Evolutionary conservation across 192 early-diverging fungal genomes (phyloP).

Genomic region (Linnemannia schmuckeri): DNA sequence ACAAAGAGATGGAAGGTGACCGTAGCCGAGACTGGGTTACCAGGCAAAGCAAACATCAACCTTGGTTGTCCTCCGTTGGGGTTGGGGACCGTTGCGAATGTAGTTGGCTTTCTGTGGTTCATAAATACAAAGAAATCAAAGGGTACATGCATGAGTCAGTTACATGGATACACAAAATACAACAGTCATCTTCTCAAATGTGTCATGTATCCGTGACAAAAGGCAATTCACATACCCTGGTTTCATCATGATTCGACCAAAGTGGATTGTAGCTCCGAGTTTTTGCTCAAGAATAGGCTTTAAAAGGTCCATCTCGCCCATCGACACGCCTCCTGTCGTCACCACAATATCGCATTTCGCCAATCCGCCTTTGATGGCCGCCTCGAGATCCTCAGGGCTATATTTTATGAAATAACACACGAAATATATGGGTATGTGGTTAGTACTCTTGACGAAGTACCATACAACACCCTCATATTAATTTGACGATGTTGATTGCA

Average conservation of each 20-base stretch:
- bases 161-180: neutral
- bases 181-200: neutral
- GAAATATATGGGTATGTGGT: neutral
- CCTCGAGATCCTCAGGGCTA: constrained; percentile 69
- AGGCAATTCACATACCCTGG: constrained; percentile 73
- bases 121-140: neutral
- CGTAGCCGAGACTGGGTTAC: constrained; percentile 93
- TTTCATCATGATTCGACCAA: constrained; percentile 94
- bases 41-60: constrained; percentile 91
- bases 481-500: neutral
- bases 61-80: constrained; percentile 55
- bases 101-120: constrained; percentile 85
- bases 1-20: constrained; percentile 94
- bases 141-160: neutral
- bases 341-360: constrained; percentile 81
- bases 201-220: neutral
- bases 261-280: constrained; percentile 83
- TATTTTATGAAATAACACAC: neutral
- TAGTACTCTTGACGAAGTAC: neutral
- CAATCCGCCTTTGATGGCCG: constrained; percentile 60
- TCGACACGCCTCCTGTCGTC: constrained; percentile 96
- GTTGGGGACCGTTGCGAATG: constrained; percentile 83
- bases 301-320: constrained; percentile 96
- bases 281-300: constrained; percentile 87
- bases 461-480: neutral